Base-by-base conservation (phyloP, 805 yeast species). In the Candida oleophila region DNA sequence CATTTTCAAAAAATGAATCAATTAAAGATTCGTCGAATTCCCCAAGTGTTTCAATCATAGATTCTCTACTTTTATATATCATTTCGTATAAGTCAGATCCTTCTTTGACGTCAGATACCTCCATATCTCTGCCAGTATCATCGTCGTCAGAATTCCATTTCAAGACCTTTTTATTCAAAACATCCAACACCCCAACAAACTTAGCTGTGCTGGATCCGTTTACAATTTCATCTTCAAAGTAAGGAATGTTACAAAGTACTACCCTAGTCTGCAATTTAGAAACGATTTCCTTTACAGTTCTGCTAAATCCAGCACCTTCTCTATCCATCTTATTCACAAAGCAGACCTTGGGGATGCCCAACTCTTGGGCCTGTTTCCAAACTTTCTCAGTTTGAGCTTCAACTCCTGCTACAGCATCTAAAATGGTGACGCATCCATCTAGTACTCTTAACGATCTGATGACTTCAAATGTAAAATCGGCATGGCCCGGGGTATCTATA, bases 381-480 rank as follows among this genome's bases (percentile, higher is more conserved):
- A 94, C 98, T 59, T 90, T 92, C 61, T 91, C 97, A 0, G 99
- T 92, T 65, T 94, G 98, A 0, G 98, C 94, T 62, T 94, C 99
- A 1, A 94, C 99, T 11, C 99, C 99, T 2, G 97, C 97, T 7
- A 92, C 98, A 1, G 88, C 96, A 68, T 94, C 99, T 44, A 94
- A 66, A 8, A 94, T 87, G 0, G 96, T 86, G 5, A 94, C 95
- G 1, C 92, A 95, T 3, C 98, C 97, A 68, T 94, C 99, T 8
- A 94, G 69, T 1, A 94, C 97, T 51, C 97, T 77, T 47, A 94
- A 74, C 0, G 98, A 85, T 46, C 97, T 71, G 1, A 82, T 87
- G 3, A 94, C 99, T 65, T 94, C 99, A 63, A 91, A 94, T 0
- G 95, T 87, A 64, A 94, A 94, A 66, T 94, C 99, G 0, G 96